Evolutionary conservation across 805 yeast genomes (phyloP), one percentile per base, ranked within the genome.

Genomic region (Wickerhamomyces chambardii): DNA sequence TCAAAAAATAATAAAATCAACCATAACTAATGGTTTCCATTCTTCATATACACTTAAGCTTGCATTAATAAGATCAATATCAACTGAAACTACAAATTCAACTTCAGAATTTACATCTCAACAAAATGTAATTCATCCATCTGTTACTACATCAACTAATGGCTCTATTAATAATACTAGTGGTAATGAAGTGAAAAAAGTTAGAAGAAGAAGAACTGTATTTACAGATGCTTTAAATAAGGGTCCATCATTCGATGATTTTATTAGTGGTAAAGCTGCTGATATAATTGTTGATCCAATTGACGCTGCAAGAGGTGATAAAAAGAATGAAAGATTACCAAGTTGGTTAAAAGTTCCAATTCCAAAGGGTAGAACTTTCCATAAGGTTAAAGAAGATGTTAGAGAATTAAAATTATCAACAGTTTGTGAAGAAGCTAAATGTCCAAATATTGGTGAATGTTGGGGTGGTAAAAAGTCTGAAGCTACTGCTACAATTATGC

Each of bases 361-460:
- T 42, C 98, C 98, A n/a, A 85, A 84, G 62, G 99, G 99, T 31
- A 70, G 78, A 43, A 79, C 83, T 19, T 92, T 75, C 57, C 78
- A 78, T 48, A 78, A 76, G 46, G 66, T 92, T 46, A 87, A 90
- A 53, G 72, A 75, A 32, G 99, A 92, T 53, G 79, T 92, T 25
- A 70, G 86, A 41, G 97, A 95, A 39, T 65, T 92, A 40, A 85
- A 86, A 44, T 65, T 92, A 34, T 82, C 95, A 27, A 92, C 99
- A 0, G 99, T 92, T 22, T 92, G 99, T 61, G 97, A 92, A 59
- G 98, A 92, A 53, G 98, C 98, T 5, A 81, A 92, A 53, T 92
- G 99, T 61, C 99, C 99, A n/a, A 92, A 92, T 57, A 92, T 92
- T 42, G 96, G 97, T 35, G 99, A 92, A 58, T 92, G 99, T 61